A percentile compares a stretch with the other conserved stretches of the same genome.
These are phyloP conservation scores for Tritrichomonas foetus DNA, from an alignment of 208 protist species.

Conservation along the genomic window DNA sequence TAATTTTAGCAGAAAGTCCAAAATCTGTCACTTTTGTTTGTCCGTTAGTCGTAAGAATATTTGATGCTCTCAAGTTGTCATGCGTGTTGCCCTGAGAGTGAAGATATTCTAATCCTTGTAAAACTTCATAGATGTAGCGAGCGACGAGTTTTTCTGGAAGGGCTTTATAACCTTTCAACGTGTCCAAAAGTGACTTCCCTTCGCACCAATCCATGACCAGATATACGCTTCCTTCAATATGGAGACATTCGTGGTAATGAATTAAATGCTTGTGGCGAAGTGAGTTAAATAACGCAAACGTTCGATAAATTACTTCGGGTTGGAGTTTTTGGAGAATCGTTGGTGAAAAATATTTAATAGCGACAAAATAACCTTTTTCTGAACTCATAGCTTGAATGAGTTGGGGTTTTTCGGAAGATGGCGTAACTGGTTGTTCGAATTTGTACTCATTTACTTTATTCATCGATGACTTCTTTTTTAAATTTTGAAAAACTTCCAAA, in stretches of 20 bases:
- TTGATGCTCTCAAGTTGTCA: slow-evolving; percentile 1
- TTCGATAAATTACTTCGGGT: background rate
- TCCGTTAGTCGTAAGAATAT: background rate
- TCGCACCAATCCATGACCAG: slow-evolving; percentile 17
- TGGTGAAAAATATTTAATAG: slow-evolving; percentile 10
- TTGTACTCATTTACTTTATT: background rate
- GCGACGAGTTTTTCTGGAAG: slow-evolving; percentile 32
- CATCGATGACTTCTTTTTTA: background rate
- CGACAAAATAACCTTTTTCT: background rate
- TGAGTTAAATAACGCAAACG: background rate
- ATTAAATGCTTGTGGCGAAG: background rate
- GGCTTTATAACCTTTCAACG: background rate
- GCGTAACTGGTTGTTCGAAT: background rate
- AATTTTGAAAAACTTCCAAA: background rate
- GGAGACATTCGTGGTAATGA: background rate
- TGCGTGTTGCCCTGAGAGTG: background rate
- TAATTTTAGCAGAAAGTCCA: background rate
- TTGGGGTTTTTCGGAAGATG: background rate
- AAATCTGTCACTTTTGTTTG: background rate
- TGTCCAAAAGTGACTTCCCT: background rate
- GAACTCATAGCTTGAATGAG: background rate
- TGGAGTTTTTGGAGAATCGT: background rate
- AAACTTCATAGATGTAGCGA: background rate
- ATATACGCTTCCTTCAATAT: background rate
- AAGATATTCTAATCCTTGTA: slow-evolving; percentile 21